Percentiles rank a stretch among this genome's conserved stretches.
Conservation (phyloP, 73 alveolate genomes). For the Symbiodinium pilosum region DNA sequence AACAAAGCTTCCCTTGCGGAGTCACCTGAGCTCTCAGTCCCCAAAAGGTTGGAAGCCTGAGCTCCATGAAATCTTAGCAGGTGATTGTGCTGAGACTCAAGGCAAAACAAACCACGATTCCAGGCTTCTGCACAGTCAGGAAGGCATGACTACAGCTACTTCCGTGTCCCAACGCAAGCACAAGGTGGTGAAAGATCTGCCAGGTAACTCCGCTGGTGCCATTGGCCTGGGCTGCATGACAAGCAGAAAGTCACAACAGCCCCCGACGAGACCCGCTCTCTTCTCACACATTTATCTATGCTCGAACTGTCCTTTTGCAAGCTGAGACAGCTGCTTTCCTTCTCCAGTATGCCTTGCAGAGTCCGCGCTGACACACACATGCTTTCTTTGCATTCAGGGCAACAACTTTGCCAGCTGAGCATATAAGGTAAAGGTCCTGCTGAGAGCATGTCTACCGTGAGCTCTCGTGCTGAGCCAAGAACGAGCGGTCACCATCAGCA, state of each 20-base stretch:
- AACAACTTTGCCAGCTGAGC: background rate
- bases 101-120: background rate
- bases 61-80: no score
- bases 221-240: background rate
- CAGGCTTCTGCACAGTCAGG: background rate
- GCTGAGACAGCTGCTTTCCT: background rate
- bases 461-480: background rate
- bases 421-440: background rate
- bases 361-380: background rate
- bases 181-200: no score
- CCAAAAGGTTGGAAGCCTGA: constrained; percentile 9
- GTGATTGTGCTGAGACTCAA: background rate
- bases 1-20: background rate
- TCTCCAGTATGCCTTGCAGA: background rate
- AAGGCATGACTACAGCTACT: no score
- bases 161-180: no score
- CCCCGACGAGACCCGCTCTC: no score
- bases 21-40: constrained; percentile 3
- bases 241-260: no score
- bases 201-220: background rate
- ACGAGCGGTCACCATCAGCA: constrained; percentile 6
- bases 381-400: background rate
- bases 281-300: no score
- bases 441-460: background rate
- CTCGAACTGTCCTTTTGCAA: no score